Percentiles rank a stretch among this genome's conserved stretches.
Conservation (phyloP, 73 alveolate species). For the Vitrella brassicaformis region DNA sequence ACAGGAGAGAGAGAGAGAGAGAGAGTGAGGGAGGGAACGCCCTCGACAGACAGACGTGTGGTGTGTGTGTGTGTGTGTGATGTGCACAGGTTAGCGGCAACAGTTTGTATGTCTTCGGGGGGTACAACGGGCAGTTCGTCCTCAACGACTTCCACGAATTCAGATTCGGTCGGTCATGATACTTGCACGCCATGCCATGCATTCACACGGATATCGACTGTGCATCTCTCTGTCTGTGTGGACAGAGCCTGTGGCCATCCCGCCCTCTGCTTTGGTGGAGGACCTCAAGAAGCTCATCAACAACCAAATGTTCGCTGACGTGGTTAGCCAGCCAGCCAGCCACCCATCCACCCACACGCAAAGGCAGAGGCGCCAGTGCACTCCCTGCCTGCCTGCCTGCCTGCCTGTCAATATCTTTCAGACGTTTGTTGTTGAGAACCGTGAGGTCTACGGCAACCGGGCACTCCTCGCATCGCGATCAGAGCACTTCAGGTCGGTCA, state of each 20-base stretch:
- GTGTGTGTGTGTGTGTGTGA: not conserved
- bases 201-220: too few species aligned
- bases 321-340: not conserved
- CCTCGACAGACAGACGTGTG: not conserved
- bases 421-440: conserved; percentile 7
- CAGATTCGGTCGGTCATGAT: conserved; percentile 50
- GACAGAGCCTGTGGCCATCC: not conserved
- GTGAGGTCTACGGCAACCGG: conserved; percentile 8
- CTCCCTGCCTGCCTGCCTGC: not conserved
- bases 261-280: not conserved
- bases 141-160: conserved; percentile 71
- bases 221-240: not conserved
- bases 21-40: not conserved
- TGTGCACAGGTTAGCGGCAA: conserved; percentile 49
- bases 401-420: too few species aligned
- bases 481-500: conserved; percentile 44
- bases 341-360: not conserved
- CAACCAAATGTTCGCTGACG: conserved; percentile 33
- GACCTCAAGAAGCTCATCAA: conserved; percentile 30
- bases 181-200: too few species aligned
- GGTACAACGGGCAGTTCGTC: conserved; percentile 68
- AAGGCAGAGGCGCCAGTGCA: not conserved
- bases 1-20: not conserved
- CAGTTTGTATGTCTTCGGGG: conserved; percentile 76
- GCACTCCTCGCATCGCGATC: conserved; percentile 45